Conservation (phyloP, 2,329 filamentous ascomycete genomes). For the Pestalotiopsis sp. region DNA sequence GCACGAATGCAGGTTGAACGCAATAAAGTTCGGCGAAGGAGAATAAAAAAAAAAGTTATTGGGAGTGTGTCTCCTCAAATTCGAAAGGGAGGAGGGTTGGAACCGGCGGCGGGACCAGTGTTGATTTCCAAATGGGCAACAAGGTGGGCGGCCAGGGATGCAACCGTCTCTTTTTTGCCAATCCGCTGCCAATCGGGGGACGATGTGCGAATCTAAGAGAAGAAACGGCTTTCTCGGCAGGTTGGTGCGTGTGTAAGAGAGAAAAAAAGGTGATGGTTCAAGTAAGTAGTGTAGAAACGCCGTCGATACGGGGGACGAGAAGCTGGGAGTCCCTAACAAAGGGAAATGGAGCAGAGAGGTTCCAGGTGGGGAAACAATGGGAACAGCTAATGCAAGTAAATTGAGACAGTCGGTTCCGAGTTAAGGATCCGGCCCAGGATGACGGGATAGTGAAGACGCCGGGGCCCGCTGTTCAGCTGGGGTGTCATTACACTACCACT, state of each 20-base stretch:
- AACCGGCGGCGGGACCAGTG: neutral
- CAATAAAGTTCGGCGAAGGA: neutral
- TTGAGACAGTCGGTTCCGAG: conserved; percentile 7
- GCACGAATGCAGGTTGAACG: neutral
- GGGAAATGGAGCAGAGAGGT: conserved; percentile 4
- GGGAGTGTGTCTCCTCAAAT: neutral
- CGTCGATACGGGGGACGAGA: neutral
- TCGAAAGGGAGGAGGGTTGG: neutral
- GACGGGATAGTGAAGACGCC: neutral
- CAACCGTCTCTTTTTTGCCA: neutral
- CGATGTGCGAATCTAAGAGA: neutral
- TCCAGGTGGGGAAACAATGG: conserved; percentile 3
- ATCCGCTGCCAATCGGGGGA: neutral
- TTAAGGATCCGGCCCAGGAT: conserved; percentile 3
- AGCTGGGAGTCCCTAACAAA: conserved; percentile 1
- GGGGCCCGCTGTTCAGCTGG: neutral
- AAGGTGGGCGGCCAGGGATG: neutral
- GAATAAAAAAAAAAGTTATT: neutral
- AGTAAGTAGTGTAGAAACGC: neutral
- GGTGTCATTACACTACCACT: neutral
- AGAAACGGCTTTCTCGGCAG: conserved; percentile 4
- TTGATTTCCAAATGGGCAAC: neutral
- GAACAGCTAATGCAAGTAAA: conserved; percentile 9
- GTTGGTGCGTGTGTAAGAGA: neutral
- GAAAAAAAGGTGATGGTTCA: neutral